phyloP scores from a whole-genome alignment of 805 yeast genomes.

The Candida ipomoeae region DNA sequence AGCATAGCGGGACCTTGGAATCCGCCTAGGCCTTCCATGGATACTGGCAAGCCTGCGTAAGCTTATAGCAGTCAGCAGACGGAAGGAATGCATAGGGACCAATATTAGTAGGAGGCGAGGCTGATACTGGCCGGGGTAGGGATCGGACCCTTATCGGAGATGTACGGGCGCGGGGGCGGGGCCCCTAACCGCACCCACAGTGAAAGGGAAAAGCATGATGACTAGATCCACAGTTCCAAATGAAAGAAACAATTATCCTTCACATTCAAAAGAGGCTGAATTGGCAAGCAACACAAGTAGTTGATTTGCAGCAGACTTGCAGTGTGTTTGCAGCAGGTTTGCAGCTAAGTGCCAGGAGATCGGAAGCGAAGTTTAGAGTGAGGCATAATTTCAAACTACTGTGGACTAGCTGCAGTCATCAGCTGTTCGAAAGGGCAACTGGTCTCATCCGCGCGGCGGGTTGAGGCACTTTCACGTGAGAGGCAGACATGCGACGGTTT shows the following conservation, averaged over 20 bases:
- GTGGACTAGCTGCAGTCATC: background rate
- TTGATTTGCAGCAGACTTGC: too few relatives aligned
- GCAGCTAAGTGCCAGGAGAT: too few relatives aligned
- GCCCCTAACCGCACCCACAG: background rate
- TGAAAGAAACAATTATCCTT: too few relatives aligned
- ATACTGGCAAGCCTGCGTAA: background rate
- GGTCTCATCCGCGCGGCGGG: background rate
- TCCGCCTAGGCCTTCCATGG: too few relatives aligned
- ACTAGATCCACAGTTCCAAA: too few relatives aligned
- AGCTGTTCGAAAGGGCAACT: background rate
- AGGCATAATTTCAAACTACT: background rate
- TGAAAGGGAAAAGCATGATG: too few relatives aligned
- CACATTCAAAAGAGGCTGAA: too few relatives aligned
- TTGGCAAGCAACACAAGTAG: too few relatives aligned
- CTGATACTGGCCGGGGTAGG: background rate
- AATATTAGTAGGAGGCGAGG: background rate
- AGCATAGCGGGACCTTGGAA: too few relatives aligned
- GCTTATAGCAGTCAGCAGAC: background rate
- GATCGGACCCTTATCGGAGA: constrained; percentile 6
- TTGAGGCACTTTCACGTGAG: background rate
- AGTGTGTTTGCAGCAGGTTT: too few relatives aligned
- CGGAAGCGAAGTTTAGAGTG: background rate
- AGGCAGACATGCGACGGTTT: background rate
- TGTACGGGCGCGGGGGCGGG: constrained; percentile 2
- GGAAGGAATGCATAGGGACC: background rate